These are phyloP conservation scores for Protomyces lactucae-debilis DNA, from an alignment of 1,139 yeast species.

Conservation along the genomic window DNA sequence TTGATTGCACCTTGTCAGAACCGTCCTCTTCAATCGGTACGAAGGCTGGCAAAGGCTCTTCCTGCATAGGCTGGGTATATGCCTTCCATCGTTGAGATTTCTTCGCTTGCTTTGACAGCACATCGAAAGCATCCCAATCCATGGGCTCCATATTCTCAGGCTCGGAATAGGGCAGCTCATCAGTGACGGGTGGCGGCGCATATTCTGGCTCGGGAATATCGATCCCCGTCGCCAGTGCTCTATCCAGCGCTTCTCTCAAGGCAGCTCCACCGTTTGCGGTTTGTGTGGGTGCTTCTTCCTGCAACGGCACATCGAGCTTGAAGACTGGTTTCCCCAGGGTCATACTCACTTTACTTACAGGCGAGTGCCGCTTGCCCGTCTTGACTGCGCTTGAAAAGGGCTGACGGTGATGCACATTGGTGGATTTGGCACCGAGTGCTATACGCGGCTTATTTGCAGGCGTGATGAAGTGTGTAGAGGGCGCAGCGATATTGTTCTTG, in stretches of 20 bases:
- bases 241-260: constrained; percentile 12
- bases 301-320: constrained; percentile 1
- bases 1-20: not conserved
- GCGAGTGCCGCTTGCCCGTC: constrained; percentile 25
- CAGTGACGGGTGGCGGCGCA: constrained; percentile 21
- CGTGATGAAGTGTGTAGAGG: constrained; percentile 3
- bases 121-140: constrained; percentile 8
- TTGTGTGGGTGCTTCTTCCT: not conserved
- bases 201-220: constrained; percentile 21
- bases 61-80: not conserved
- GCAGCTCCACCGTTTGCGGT: constrained; percentile 9
- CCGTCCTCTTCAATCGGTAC: not conserved
- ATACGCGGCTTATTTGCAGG: constrained; percentile 22
- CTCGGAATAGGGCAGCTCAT: constrained; percentile 14
- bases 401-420: constrained; percentile 25
- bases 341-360: not conserved
- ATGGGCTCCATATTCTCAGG: constrained; percentile 20
- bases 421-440: constrained; percentile 18
- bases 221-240: constrained; percentile 20
- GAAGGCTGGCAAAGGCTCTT: not conserved
- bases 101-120: not conserved
- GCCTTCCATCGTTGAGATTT: not conserved
- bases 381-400: constrained; percentile 14
- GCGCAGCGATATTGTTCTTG: constrained; percentile 1
- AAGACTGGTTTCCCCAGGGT: not conserved